These are phyloP conservation scores for Dichomitus squalens DNA, from an alignment of 1,284 basidiomycete species.

Conservation along the genomic window DNA sequence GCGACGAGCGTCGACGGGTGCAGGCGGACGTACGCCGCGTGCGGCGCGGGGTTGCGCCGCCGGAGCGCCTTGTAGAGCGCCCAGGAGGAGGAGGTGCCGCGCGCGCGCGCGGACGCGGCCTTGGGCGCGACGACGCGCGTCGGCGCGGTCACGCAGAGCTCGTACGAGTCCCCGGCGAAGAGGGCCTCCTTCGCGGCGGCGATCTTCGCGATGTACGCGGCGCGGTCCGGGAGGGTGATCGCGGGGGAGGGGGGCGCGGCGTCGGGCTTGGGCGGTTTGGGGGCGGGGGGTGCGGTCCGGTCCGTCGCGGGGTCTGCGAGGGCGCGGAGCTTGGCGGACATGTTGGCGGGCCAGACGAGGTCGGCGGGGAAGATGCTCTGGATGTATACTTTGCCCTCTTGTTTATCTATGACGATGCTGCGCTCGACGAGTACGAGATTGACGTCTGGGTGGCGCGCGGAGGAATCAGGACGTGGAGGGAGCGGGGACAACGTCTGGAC, in stretches of 20 bases:
- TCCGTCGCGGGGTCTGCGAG: neutral
- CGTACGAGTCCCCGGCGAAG: conserved; percentile 91
- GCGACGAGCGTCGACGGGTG: conserved; percentile 68
- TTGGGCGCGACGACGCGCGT: conserved; percentile 54
- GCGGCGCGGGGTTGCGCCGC: conserved; percentile 86
- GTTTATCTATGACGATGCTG: conserved; percentile 67
- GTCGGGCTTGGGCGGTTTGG: conserved; percentile 5
- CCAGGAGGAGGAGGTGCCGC: conserved; percentile 61
- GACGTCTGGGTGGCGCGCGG: conserved; percentile 59
- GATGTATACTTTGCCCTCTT: conserved; percentile 51
- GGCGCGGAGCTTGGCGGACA: conserved; percentile 30
- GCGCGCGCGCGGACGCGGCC: conserved; percentile 30
- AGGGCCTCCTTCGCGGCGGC: conserved; percentile 76
- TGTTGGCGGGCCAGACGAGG: conserved; percentile 55
- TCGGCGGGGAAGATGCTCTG: conserved; percentile 69
- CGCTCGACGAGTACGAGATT: conserved; percentile 77
- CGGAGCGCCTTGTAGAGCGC: conserved; percentile 75
- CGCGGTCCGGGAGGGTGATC: conserved; percentile 55
- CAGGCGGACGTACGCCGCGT: conserved; percentile 83
- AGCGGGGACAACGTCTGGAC: conserved; percentile 49
- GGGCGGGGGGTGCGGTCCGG: neutral
- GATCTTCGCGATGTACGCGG: conserved; percentile 74
- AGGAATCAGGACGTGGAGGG: conserved; percentile 29
- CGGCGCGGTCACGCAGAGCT: conserved; percentile 89
- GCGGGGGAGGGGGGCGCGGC: conserved; percentile 28